A percentile compares a stretch with the other conserved stretches of the same genome.
These are phyloP conservation scores for Durio zibethinus DNA, from an alignment of 345 rosid genomes.

Conservation along the genomic window DNA sequence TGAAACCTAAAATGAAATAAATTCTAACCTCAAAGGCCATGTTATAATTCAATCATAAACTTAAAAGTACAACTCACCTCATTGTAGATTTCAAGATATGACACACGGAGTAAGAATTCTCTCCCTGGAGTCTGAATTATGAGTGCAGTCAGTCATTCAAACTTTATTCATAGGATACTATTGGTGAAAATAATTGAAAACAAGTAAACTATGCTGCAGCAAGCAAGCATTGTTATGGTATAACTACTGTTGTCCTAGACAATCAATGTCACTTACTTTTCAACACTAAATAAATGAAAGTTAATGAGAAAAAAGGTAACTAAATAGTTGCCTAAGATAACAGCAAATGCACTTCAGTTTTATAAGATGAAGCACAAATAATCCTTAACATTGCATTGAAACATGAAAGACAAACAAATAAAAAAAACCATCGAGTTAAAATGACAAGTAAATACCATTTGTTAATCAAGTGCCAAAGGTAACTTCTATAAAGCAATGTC, in stretches of 20 bases:
- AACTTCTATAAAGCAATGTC: background rate
- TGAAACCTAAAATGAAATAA: background rate
- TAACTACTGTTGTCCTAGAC: background rate
- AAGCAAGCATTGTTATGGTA: background rate
- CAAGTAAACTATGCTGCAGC: background rate
- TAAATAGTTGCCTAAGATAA: background rate
- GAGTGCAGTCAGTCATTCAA: constrained; percentile 24
- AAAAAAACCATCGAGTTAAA: background rate
- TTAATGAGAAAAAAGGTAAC: background rate
- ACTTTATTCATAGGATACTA: background rate
- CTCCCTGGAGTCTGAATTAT: constrained; percentile 84
- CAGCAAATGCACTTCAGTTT: background rate
- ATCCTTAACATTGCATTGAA: background rate
- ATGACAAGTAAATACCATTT: background rate
- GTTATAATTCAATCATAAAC: constrained; percentile 10
- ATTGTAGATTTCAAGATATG: constrained; percentile 96
- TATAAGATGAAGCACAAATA: background rate
- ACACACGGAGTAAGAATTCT: constrained; percentile 93
- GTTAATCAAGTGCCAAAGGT: background rate
- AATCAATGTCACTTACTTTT: background rate
- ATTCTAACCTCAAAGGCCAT: constrained; percentile 1
- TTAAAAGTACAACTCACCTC: constrained; percentile 56
- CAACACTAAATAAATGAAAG: background rate
- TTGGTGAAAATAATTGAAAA: background rate
- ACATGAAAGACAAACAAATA: background rate